Percentiles rank a stretch among this genome's conserved stretches.
These are phyloP conservation scores for Coniochaeta hoffmannii DNA, from an alignment of 2,329 filamentous ascomycete species.

Conservation along the genomic window DNA sequence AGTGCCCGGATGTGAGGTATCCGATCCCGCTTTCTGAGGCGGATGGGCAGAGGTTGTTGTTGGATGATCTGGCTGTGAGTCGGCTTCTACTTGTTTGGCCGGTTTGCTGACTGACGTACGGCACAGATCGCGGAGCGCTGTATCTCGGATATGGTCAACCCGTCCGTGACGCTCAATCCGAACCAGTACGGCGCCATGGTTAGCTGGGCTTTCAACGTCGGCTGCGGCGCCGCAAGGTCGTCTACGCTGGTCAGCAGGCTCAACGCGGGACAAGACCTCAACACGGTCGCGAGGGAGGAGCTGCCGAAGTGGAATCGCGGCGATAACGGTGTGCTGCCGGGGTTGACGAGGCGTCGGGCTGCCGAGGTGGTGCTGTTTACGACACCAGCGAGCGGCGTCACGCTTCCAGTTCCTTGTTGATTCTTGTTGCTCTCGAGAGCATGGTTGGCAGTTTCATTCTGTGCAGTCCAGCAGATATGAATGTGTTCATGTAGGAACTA, in stretches of 20 bases:
- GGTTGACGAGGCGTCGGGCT: slow-evolving; percentile 31
- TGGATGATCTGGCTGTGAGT: slow-evolving; percentile 24
- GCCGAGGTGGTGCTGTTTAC: slow-evolving; percentile 33
- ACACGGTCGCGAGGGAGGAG: slow-evolving; percentile 33
- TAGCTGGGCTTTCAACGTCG: slow-evolving; percentile 44
- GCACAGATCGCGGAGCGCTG: slow-evolving; percentile 24
- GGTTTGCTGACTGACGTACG: background rate
- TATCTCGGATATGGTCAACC: slow-evolving; percentile 26
- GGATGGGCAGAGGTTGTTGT: slow-evolving; percentile 31
- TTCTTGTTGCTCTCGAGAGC: no score
- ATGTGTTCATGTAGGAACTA: no score
- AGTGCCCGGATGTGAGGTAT: slow-evolving; percentile 37
- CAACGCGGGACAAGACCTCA: slow-evolving; percentile 33
- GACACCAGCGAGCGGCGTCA: background rate
- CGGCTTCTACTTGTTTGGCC: background rate
- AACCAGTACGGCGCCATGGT: slow-evolving; percentile 47
- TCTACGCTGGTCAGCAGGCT: slow-evolving; percentile 34
- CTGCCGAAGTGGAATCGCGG: slow-evolving; percentile 40
- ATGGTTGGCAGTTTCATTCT: no score
- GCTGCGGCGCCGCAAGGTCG: slow-evolving; percentile 29
- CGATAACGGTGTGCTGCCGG: slow-evolving; percentile 28
- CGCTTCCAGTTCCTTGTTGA: background rate
- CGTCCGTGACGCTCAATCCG: slow-evolving; percentile 31
- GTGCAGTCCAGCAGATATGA: no score
- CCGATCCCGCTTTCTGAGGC: slow-evolving; percentile 33